A percentile compares a stretch with the other conserved stretches of the same genome.
phyloP scores from a whole-genome alignment of 768 basidiomycete species.

The Mycena epipterygia region DNA sequence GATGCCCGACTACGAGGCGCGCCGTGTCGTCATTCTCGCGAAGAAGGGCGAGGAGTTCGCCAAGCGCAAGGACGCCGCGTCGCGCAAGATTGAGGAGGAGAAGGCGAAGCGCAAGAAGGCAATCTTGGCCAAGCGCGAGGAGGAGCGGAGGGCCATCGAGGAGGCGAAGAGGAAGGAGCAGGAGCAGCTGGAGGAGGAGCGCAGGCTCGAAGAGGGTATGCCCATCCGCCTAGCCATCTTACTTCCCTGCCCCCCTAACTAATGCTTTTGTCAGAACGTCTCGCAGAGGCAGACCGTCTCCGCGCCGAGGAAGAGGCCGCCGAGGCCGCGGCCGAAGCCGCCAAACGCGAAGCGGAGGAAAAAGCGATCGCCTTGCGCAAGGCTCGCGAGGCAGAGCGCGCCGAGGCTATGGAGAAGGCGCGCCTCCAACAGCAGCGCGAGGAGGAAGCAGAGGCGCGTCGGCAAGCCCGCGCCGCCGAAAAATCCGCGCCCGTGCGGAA shows the following conservation, averaged over 20 bases:
- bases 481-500: slow-evolving; percentile 47
- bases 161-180: slow-evolving; percentile 64
- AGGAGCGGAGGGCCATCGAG: slow-evolving; percentile 62
- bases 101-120: slow-evolving; percentile 77
- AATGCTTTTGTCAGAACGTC: slow-evolving; percentile 54
- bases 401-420: slow-evolving; percentile 65
- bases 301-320: slow-evolving; percentile 66
- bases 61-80: slow-evolving; percentile 67
- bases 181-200: slow-evolving; percentile 60
- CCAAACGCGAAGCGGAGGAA: slow-evolving; percentile 75
- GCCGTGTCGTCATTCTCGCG: slow-evolving; percentile 66
- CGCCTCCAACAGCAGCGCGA: slow-evolving; percentile 75
- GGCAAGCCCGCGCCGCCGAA: slow-evolving; percentile 56
- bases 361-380: slow-evolving; percentile 63
- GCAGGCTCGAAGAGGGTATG: slow-evolving; percentile 66
- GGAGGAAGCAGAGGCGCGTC: slow-evolving; percentile 74
- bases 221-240: not conserved
- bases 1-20: slow-evolving; percentile 73
- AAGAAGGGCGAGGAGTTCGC: slow-evolving; percentile 77
- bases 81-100: slow-evolving; percentile 84
- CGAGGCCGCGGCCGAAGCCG: slow-evolving; percentile 62
- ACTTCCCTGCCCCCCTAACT: not conserved
- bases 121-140: slow-evolving; percentile 71
- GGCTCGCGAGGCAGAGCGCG: slow-evolving; percentile 63
- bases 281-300: slow-evolving; percentile 67